Conservation (phyloP, 352 stramenopile genomes). For the Globisporangium viniferum region DNA sequence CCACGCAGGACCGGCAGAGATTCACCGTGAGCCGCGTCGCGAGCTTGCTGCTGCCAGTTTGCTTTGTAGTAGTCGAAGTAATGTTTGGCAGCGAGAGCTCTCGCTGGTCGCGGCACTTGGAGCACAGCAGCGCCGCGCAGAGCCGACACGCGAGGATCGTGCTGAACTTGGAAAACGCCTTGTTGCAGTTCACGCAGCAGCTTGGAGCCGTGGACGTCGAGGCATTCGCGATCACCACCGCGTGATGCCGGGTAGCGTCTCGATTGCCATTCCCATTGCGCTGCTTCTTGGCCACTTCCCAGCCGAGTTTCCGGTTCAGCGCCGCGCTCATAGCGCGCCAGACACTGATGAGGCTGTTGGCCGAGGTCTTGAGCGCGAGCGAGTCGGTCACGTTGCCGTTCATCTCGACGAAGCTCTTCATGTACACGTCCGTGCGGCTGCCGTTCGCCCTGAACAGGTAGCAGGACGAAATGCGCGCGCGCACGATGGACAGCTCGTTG, state of each 20-base stretch:
- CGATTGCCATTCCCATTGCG: neutral
- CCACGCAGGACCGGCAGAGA: slow-evolving; percentile 3
- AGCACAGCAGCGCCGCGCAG: slow-evolving; percentile 9
- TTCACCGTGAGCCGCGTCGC: neutral
- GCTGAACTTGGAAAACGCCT: slow-evolving; percentile 6
- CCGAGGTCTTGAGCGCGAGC: slow-evolving; percentile 25
- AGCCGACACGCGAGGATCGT: slow-evolving; percentile 4
- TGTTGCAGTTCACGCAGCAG: slow-evolving; percentile 7
- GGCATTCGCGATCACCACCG: neutral
- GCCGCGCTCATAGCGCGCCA: slow-evolving; percentile 1
- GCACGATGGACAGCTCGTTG: slow-evolving; percentile 29
- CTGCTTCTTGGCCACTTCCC: slow-evolving; percentile 3
- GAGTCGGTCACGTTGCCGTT: slow-evolving; percentile 42
- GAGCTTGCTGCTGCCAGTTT: neutral
- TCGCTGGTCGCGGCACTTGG: slow-evolving; percentile 12
- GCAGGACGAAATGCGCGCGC: slow-evolving; percentile 38
- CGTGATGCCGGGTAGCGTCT: neutral
- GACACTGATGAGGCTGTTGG: slow-evolving; percentile 24
- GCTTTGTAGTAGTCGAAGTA: neutral
- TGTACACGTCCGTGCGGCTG: slow-evolving; percentile 43
- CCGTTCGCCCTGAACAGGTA: slow-evolving; percentile 30
- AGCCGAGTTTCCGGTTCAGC: slow-evolving; percentile 10
- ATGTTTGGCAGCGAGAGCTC: slow-evolving; percentile 1
- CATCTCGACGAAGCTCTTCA: slow-evolving; percentile 38
- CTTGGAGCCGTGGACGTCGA: neutral